Conservation (phyloP, 495 filamentous ascomycete species). For the Neurospora pannonica region DNA sequence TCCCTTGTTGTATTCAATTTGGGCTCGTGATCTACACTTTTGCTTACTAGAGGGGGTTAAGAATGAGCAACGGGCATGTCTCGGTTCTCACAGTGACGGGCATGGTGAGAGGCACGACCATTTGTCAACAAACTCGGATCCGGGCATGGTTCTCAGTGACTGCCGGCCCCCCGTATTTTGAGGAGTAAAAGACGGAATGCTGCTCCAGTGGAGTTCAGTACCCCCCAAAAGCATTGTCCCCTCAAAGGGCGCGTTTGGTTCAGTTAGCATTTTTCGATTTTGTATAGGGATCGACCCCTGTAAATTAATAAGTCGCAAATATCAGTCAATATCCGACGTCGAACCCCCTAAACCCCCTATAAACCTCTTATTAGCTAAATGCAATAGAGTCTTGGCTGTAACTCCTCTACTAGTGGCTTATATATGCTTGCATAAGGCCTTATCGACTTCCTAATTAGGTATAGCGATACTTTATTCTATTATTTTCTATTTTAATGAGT, state of each 20-base stretch:
- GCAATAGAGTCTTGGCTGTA: too few species aligned
- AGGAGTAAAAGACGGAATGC: not conserved
- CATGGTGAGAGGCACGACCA: not conserved
- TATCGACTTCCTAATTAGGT: too few species aligned
- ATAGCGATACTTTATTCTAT: too few species aligned
- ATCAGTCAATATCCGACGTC: too few species aligned
- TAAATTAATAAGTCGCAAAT: too few species aligned
- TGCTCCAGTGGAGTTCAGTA: not conserved
- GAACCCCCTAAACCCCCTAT: too few species aligned
- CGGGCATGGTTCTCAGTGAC: not conserved
- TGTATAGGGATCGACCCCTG: too few species aligned
- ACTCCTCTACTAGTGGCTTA: too few species aligned
- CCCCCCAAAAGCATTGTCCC: not conserved
- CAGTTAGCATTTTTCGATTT: too few species aligned
- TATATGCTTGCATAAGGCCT: too few species aligned
- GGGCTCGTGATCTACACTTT: not conserved
- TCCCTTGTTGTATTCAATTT: not conserved
- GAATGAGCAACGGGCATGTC: not conserved
- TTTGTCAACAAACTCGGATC: not conserved
- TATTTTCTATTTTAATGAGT: too few species aligned
- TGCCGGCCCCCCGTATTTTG: not conserved
- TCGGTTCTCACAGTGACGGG: not conserved
- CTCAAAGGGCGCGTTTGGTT: not conserved
- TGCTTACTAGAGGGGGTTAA: not conserved
- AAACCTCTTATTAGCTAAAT: too few species aligned